Conservation (phyloP, 495 filamentous ascomycete genomes). For the Endocarpon pusillum region DNA sequence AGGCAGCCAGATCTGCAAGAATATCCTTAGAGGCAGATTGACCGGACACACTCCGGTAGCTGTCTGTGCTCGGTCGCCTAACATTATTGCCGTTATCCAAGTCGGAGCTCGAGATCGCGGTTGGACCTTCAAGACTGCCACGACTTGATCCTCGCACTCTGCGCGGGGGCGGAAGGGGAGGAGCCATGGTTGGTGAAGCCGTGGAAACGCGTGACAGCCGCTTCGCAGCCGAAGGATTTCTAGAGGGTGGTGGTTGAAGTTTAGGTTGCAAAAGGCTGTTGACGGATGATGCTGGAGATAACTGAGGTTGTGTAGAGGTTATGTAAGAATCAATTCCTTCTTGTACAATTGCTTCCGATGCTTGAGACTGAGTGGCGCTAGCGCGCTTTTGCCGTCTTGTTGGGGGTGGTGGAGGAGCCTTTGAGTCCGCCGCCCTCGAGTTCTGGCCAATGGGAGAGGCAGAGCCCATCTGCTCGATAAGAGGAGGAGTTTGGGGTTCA, state of each 20-base stretch:
- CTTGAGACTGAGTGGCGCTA: conserved; percentile 9
- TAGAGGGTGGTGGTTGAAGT: conserved; percentile 13
- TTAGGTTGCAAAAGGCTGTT: too few species aligned
- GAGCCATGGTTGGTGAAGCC: conserved; percentile 18
- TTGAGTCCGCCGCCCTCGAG: conserved; percentile 15
- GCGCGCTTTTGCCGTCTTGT: conserved; percentile 27
- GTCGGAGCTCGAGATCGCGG: conserved; percentile 9
- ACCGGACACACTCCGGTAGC: conserved; percentile 4
- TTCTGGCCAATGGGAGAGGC: conserved; percentile 9
- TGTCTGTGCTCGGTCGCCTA: conserved; percentile 3
- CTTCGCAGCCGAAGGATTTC: conserved; percentile 15
- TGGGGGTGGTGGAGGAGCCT: conserved; percentile 30
- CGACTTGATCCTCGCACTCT: conserved; percentile 36
- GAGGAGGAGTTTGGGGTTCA: too few species aligned
- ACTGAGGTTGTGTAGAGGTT: too few species aligned
- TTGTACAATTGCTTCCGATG: too few species aligned
- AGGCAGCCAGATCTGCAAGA: conserved; percentile 45
- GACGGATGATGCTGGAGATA: too few species aligned
- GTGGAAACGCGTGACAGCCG: conserved; percentile 4
- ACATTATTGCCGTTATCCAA: conserved; percentile 1
- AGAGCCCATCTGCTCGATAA: too few species aligned
- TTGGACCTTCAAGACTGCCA: conserved; percentile 24
- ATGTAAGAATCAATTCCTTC: too few species aligned
- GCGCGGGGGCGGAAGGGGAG: conserved; percentile 45
- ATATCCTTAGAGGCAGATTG: conserved; percentile 35